Evolutionary conservation across 2,329 filamentous ascomycete genomes (phyloP).

Genomic region (Clarireedia monteithiana): DNA sequence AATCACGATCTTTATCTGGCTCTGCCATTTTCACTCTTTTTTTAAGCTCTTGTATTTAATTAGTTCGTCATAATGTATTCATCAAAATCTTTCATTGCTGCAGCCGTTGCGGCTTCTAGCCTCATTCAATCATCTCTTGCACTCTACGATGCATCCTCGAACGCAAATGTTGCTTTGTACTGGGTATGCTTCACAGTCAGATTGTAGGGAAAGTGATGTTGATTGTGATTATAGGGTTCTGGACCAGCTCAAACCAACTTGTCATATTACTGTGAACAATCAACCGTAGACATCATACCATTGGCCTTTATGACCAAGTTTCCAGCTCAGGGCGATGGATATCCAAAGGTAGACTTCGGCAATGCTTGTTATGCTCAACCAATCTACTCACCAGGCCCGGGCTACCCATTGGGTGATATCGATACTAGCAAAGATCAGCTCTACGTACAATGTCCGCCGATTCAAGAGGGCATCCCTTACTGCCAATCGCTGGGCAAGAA

Average conservation of each 20-base stretch:
- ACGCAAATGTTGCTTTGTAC: conserved; percentile 36
- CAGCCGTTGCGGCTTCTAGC: conserved; percentile 20
- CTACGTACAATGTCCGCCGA: conserved; percentile 28
- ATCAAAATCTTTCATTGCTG: conserved; percentile 20
- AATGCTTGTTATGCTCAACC: conserved; percentile 34
- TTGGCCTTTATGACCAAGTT: conserved; percentile 37
- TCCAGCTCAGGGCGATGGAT: conserved; percentile 35
- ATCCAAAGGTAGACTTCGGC: conserved; percentile 35
- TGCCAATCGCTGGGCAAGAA: conserved; percentile 35
- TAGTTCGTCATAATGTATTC: conserved; percentile 26
- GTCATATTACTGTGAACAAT: conserved; percentile 32
- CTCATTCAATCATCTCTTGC: conserved; percentile 20
- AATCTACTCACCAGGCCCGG: conserved; percentile 24
- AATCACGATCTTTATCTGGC: conserved; percentile 24
- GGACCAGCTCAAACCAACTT: conserved; percentile 33
- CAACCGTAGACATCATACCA: conserved; percentile 36
- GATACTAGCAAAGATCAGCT: conserved; percentile 30
- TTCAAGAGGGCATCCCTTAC: conserved; percentile 32
- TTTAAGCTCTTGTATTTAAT: conserved; percentile 12
- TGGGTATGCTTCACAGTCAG: conserved; percentile 29
- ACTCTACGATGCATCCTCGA: conserved; percentile 28
- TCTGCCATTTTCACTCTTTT: background rate
- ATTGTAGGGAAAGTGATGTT: background rate
- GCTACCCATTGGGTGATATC: conserved; percentile 21
- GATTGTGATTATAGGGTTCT: conserved; percentile 30